These are phyloP conservation scores for Tylopilus rubrobrunneus DNA, from an alignment of 768 basidiomycete species.

Conservation along the genomic window DNA sequence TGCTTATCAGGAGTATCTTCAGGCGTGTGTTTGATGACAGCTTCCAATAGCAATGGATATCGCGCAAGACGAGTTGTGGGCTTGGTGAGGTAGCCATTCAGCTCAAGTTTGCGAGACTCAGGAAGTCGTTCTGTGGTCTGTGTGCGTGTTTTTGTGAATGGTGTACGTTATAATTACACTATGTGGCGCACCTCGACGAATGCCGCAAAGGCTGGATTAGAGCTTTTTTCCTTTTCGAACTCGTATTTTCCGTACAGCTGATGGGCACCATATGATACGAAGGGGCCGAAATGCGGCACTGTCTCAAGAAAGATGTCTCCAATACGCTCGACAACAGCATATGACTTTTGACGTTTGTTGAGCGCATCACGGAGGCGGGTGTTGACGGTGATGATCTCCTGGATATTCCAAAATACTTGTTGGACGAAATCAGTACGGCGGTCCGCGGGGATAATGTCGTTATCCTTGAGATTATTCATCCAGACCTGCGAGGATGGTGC, in stretches of 20 bases:
- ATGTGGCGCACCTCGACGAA: conserved; percentile 79
- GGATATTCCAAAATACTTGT: conserved; percentile 98
- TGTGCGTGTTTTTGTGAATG: not conserved
- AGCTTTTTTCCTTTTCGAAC: conserved; percentile 97
- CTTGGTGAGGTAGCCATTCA: conserved; percentile 97
- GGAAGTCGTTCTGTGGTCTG: conserved; percentile 89
- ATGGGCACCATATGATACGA: conserved; percentile 93
- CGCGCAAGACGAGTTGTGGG: conserved; percentile 97
- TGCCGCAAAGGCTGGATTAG: conserved; percentile 86
- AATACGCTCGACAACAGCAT: conserved; percentile 88
- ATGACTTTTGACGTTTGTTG: conserved; percentile 92
- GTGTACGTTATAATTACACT: not conserved
- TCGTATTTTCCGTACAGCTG: conserved; percentile 98
- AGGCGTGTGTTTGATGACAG: conserved; percentile 87
- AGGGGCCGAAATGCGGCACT: conserved; percentile 86
- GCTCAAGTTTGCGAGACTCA: conserved; percentile 92
- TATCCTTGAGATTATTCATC: conserved; percentile 81
- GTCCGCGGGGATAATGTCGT: conserved; percentile 68
- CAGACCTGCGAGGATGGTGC: conserved; percentile 54
- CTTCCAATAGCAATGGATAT: conserved; percentile 90
- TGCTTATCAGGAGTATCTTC: conserved; percentile 87
- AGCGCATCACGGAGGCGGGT: conserved; percentile 88
- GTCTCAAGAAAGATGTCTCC: conserved; percentile 87
- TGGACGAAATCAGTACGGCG: conserved; percentile 82
- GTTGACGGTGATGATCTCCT: conserved; percentile 91